phyloP scores from a whole-genome alignment of 2,329 filamentous ascomycete species.

The Alternaria angustiovoidea region DNA sequence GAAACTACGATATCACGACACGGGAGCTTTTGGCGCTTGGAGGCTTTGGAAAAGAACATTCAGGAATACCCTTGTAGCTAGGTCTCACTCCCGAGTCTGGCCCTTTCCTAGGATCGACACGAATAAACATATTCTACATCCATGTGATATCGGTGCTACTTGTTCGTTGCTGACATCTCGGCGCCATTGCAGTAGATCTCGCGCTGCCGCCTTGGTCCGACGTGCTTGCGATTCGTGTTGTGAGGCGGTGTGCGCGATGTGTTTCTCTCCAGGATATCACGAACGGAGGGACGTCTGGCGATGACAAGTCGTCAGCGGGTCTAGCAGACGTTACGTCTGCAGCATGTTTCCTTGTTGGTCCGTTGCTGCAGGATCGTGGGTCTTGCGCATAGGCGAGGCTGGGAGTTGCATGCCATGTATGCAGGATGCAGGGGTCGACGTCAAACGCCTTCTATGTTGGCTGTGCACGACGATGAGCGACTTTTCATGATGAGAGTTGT shows the following conservation, averaged over 20 bases:
- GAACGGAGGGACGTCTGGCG: neutral
- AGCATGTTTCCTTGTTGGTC: constrained; percentile 3
- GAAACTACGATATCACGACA: neutral
- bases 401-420: constrained; percentile 12
- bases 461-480: neutral
- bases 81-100: neutral
- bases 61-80: neutral
- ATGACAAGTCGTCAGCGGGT: neutral
- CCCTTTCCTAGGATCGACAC: neutral
- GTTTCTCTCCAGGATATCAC: neutral
- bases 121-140: neutral
- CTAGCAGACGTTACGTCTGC: neutral
- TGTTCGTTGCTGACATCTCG: neutral
- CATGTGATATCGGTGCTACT: neutral
- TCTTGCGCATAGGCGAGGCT: constrained; percentile 14
- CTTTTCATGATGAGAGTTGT: neutral
- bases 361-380: constrained; percentile 3
- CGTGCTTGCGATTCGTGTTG: constrained; percentile 1
- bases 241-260: constrained; percentile 6
- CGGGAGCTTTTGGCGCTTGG: neutral
- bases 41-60: neutral
- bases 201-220: neutral
- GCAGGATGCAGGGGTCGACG: constrained; percentile 19
- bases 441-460: constrained; percentile 4
- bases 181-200: neutral